Conservation (phyloP, 2,329 filamentous ascomycete species). For the Allantophomopsis cytisporea region DNA sequence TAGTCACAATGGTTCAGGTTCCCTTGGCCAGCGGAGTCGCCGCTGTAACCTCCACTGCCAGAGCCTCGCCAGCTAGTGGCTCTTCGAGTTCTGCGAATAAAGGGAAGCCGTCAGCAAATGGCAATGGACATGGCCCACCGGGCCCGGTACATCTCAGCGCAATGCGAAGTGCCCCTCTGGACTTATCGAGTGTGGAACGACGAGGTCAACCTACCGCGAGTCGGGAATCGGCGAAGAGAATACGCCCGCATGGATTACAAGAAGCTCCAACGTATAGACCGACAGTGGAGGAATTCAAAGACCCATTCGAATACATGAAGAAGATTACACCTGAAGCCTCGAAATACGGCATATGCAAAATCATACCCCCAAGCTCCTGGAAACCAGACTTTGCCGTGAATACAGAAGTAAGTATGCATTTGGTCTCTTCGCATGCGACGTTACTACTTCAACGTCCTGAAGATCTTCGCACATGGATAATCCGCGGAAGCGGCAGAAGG, state of each 20-base stretch:
- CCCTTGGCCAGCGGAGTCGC: slow-evolving; percentile 10
- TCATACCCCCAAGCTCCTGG: slow-evolving; percentile 88
- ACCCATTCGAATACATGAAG: slow-evolving; percentile 85
- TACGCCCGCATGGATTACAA: slow-evolving; percentile 69
- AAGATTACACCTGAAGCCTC: slow-evolving; percentile 80
- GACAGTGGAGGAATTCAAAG: slow-evolving; percentile 86
- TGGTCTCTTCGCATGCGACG: neutral
- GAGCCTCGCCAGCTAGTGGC: slow-evolving; percentile 15
- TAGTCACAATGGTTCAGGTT: slow-evolving; percentile 16
- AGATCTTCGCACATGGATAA: too few species aligned
- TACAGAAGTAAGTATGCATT: slow-evolving; percentile 57
- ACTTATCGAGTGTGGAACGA: slow-evolving; percentile 82
- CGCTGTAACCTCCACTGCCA: slow-evolving; percentile 12
- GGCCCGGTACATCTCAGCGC: slow-evolving; percentile 18
- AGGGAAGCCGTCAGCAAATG: slow-evolving; percentile 13
- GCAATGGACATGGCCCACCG: slow-evolving; percentile 16
- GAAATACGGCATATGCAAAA: slow-evolving; percentile 87
- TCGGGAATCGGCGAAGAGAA: slow-evolving; percentile 63
- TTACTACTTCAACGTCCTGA: too few species aligned
- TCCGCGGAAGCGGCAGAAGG: neutral
- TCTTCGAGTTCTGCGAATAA: slow-evolving; percentile 11
- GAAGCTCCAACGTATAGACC: slow-evolving; percentile 87
- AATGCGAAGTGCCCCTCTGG: slow-evolving; percentile 41
- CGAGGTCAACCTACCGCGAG: slow-evolving; percentile 69
- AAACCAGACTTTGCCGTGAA: slow-evolving; percentile 93